Conservation (phyloP, 2,329 filamentous ascomycete species). For the Exophiala calicioides region DNA sequence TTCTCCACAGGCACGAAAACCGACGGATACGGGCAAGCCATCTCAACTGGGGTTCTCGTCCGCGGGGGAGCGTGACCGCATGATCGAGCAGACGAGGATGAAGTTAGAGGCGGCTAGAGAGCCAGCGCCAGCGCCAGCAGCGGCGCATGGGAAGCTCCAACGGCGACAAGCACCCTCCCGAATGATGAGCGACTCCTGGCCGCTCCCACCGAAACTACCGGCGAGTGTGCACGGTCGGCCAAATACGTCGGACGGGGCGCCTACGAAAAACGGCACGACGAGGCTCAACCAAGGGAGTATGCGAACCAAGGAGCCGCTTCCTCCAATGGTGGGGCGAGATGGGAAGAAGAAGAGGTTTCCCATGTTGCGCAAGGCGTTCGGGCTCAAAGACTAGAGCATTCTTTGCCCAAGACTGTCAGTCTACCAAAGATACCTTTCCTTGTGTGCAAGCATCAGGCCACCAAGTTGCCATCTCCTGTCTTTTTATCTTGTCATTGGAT, state of each 20-base stretch:
- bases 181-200: constrained; percentile 50
- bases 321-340: constrained; percentile 30
- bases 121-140: constrained; percentile 27
- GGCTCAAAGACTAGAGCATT: constrained; percentile 39
- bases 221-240: constrained; percentile 27
- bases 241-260: constrained; percentile 32
- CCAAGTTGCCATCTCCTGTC: no score
- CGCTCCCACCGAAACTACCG: constrained; percentile 39
- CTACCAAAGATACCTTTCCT: constrained; percentile 13
- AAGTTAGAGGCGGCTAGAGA: constrained; percentile 42
- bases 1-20: constrained; percentile 31
- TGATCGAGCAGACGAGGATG: constrained; percentile 59
- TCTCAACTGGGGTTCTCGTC: constrained; percentile 53
- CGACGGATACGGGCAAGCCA: constrained; percentile 56
- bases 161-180: constrained; percentile 46
- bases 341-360: constrained; percentile 51
- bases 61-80: constrained; percentile 60
- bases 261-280: constrained; percentile 18
- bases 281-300: constrained; percentile 24
- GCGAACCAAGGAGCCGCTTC: constrained; percentile 17
- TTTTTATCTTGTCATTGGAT: no score
- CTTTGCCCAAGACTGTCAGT: background rate
- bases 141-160: constrained; percentile 46
- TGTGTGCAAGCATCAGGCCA: no score
- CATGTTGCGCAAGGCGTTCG: constrained; percentile 47